A percentile compares a stretch with the other conserved stretches of the same genome.
These are phyloP conservation scores for Dioszegia crocea DNA, from an alignment of 768 basidiomycete genomes.

Conservation along the genomic window DNA sequence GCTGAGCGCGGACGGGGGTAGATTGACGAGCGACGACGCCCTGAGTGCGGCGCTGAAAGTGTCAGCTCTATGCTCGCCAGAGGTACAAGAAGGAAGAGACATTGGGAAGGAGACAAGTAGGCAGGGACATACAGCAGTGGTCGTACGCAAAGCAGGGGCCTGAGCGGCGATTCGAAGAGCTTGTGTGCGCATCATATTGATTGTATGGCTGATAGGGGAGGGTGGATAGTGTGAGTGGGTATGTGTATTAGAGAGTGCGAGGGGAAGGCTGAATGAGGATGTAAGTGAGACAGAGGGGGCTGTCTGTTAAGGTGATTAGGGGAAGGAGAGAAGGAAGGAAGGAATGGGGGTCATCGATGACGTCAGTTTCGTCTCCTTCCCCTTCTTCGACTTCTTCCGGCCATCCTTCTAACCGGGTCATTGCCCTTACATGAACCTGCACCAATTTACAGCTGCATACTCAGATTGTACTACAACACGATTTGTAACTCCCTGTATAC, in stretches of 20 bases:
- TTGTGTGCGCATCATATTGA: constrained; percentile 19
- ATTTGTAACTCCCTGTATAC: too few relatives aligned
- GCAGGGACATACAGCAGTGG: neutral
- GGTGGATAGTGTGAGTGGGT: neutral
- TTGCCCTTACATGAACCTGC: too few relatives aligned
- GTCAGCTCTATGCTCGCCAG: too few relatives aligned
- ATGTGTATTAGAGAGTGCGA: neutral
- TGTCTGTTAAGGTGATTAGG: too few relatives aligned
- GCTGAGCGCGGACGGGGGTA: constrained; percentile 2
- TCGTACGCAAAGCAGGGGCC: constrained; percentile 9
- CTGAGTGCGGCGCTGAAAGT: neutral
- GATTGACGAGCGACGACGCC: constrained; percentile 3
- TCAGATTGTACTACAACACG: too few relatives aligned
- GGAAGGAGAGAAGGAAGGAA: neutral
- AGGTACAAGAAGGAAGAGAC: too few relatives aligned
- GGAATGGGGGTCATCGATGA: constrained; percentile 1
- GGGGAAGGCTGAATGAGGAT: too few relatives aligned
- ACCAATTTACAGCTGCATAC: too few relatives aligned
- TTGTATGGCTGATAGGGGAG: neutral
- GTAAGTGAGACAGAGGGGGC: too few relatives aligned
- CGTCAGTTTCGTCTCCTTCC: too few relatives aligned
- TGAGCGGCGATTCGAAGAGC: constrained; percentile 20
- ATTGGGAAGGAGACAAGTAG: neutral
- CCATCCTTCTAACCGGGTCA: too few relatives aligned
- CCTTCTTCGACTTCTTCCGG: too few relatives aligned